Conservation (phyloP, 31 red algal species). For the Porphyra umbilicalis region DNA sequence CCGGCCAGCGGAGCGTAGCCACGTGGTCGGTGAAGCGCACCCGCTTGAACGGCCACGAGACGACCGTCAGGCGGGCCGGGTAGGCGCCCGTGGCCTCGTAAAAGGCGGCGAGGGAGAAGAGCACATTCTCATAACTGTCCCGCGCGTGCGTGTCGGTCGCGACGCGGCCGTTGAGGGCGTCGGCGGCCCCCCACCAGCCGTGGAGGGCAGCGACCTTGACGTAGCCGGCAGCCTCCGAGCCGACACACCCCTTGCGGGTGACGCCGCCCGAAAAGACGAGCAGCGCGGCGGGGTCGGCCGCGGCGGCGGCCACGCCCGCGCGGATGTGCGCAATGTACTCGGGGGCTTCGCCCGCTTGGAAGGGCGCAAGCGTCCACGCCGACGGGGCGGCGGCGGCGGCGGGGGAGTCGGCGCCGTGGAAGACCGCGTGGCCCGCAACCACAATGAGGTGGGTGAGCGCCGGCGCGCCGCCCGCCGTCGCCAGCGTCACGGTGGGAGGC, state of each 20-base stretch:
- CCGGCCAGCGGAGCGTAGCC: conserved; percentile 34
- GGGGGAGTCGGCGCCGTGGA: conserved; percentile 19
- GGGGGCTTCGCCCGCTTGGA: conserved; percentile 31
- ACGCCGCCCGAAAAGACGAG: conserved; percentile 74
- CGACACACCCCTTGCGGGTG: conserved; percentile 24
- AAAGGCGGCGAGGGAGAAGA: conserved; percentile 69
- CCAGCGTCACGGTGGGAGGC: conserved; percentile 3
- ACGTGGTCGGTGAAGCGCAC: conserved; percentile 35
- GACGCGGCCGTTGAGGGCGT: conserved; percentile 12
- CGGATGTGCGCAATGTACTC: conserved; percentile 43
- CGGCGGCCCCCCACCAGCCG: conserved; percentile 37
- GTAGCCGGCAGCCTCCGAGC: conserved; percentile 61
- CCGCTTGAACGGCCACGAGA: conserved; percentile 58
- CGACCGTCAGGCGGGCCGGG: conserved; percentile 32
- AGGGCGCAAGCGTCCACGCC: conserved; percentile 39
- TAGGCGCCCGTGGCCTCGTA: conserved; percentile 29
- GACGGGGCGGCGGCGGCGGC: conserved; percentile 11
- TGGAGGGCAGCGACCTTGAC: conserved; percentile 26
- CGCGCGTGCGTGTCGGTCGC: conserved; percentile 69
- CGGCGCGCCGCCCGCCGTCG: conserved; percentile 20
- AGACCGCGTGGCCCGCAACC: conserved; percentile 68
- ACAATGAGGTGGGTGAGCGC: conserved; percentile 46
- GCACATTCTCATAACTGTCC: conserved; percentile 77
- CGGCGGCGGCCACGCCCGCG: conserved; percentile 28
- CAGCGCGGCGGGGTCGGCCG: conserved; percentile 19